phyloP scores from a whole-genome alignment of 2,329 filamentous ascomycete genomes.

The Fusarium nelsonii region DNA sequence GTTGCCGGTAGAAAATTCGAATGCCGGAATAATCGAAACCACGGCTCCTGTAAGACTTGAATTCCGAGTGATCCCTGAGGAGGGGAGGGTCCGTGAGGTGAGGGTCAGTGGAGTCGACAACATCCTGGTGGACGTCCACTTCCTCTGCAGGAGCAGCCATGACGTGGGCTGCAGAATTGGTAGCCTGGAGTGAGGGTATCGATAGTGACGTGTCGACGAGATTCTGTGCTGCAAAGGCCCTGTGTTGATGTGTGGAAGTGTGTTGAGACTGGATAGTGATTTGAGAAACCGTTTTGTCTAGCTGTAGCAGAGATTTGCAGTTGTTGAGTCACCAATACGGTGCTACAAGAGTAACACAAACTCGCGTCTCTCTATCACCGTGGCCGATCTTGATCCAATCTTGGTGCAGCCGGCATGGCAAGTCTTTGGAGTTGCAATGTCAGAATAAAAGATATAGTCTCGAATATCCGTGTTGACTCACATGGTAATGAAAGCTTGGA shows the following conservation, averaged over 20 bases:
- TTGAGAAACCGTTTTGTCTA: constrained; percentile 11
- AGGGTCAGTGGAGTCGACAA: constrained; percentile 53
- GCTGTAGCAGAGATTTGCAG: constrained; percentile 25
- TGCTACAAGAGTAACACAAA: constrained; percentile 31
- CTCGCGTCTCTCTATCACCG: constrained; percentile 19
- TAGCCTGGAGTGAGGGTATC: constrained; percentile 5
- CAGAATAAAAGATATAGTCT: neutral
- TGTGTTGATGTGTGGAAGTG: neutral
- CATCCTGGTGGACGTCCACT: constrained; percentile 39
- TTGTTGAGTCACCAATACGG: constrained; percentile 39
- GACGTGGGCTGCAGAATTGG: constrained; percentile 27
- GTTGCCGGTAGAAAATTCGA: constrained; percentile 85
- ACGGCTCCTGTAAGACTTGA: constrained; percentile 78
- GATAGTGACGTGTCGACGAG: neutral
- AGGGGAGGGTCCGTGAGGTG: constrained; percentile 79
- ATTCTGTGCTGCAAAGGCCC: neutral
- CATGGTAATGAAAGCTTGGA: constrained; percentile 9
- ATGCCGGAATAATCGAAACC: constrained; percentile 78
- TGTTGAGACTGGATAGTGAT: neutral
- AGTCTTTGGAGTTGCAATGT: neutral
- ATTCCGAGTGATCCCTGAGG: constrained; percentile 79
- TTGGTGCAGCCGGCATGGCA: constrained; percentile 2
- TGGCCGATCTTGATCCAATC: constrained; percentile 9
- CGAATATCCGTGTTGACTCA: neutral
- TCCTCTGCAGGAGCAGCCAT: constrained; percentile 43